Evolutionary conservation across 495 filamentous ascomycete genomes (phyloP).

Genomic region (Penicillium odoratum): DNA sequence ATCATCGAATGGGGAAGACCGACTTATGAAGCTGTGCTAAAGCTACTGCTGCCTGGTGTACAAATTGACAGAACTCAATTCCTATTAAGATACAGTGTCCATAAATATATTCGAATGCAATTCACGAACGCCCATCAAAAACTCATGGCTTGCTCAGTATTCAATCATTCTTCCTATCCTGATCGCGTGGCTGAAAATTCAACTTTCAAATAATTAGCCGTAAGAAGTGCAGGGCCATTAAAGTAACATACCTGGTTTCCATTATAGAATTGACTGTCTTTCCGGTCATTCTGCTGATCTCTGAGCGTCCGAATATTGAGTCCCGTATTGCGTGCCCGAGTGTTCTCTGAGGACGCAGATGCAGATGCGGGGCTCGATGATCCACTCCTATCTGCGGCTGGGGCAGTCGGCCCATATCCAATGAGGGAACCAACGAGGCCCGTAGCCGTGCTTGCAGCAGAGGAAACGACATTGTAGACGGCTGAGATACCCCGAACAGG

Average conservation of each 20-base stretch:
- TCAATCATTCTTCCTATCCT: slow-evolving; percentile 46
- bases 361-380: slow-evolving; percentile 8
- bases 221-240: background rate
- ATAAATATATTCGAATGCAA: background rate
- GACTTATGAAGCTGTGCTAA: background rate
- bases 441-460: slow-evolving; percentile 44
- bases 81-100: background rate
- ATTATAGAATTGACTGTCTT: slow-evolving; percentile 75
- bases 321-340: slow-evolving; percentile 23
- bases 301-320: slow-evolving; percentile 57
- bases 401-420: slow-evolving; percentile 42
- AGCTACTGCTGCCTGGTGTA: background rate
- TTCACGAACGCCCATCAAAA: background rate
- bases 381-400: slow-evolving; percentile 11
- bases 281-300: slow-evolving; percentile 51
- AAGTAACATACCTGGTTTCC: slow-evolving; percentile 73
- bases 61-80: background rate
- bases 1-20: background rate
- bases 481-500: slow-evolving; percentile 44
- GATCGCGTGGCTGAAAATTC: slow-evolving; percentile 72
- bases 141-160: background rate
- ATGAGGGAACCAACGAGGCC: slow-evolving; percentile 57
- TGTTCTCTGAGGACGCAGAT: background rate
- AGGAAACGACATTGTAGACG: slow-evolving; percentile 45
- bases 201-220: slow-evolving; percentile 44